Evolutionary conservation across 2,329 filamentous ascomycete genomes (phyloP), one percentile per base, ranked within the genome.

Genomic region (Aspergillus fructus): DNA sequence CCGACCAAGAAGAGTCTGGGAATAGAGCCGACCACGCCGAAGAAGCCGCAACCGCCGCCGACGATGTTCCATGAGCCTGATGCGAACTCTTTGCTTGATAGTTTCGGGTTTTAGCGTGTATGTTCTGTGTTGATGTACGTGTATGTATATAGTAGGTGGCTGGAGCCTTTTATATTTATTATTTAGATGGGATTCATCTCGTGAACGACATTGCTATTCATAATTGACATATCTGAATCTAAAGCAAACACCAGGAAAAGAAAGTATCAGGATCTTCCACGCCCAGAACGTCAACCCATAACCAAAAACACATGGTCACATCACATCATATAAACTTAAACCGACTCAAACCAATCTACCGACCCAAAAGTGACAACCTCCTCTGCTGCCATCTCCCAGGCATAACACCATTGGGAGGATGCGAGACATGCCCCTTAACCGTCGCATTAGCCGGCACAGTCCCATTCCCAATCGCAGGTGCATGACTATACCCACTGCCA

Each of bases 31-130:
- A 59, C 56, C 13, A 57, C 74, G 24, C 68, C 73, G 52, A 49
- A 58, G 63, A 74, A 76, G 65, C 75, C 78, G 59, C 83, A 88
- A 66, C 81, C 84, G 13, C 82, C 87, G 15, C 86, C 91, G 1
- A 91, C 89, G 19, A 86, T 88, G 61, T 97, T 97, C 71, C 83
- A 96, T 66, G 94, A 99, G 74, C 94, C 94, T n/a, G 92, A 96
- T 76, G 84, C 90, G 27, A 91, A 85, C 71, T 93, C 91, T 58
- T 76, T 99, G 69, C 80, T 97, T 66, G 93, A 97, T 79, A 93
- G 85, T 72, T 97, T 97, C 82, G 93, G 93, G 1, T 94, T 97
- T 71, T 97, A 63, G 52, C 21, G 6, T 24, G 53, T 56, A 9
- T 21, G 8, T 27, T 17, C 9, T 23, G 11, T 47, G 24, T 47